phyloP scores from a whole-genome alignment of 371 early-diverging fungal species.

The Gilbertella persicaria region DNA sequence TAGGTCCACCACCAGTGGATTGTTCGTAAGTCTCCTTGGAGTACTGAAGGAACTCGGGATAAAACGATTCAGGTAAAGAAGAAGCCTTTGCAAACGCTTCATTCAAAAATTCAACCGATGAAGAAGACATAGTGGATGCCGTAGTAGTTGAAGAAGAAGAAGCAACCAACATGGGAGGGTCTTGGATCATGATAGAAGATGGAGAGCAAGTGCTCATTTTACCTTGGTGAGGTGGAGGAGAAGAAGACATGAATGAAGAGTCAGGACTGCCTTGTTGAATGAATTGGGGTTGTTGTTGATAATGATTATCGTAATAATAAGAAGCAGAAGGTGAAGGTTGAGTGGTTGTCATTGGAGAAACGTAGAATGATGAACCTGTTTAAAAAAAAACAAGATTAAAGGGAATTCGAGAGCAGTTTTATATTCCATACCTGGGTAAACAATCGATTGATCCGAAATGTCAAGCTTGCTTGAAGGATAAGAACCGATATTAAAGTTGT shows the following conservation, averaged over 20 bases:
- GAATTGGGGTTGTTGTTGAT: slow-evolving; percentile 18
- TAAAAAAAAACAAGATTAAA: neutral
- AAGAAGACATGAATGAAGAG: slow-evolving; percentile 24
- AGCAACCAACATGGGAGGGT: slow-evolving; percentile 45
- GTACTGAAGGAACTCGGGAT: slow-evolving; percentile 40
- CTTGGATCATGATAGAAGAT: slow-evolving; percentile 36
- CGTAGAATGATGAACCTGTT: slow-evolving; percentile 30
- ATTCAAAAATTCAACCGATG: slow-evolving; percentile 34
- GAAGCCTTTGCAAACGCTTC: slow-evolving; percentile 41
- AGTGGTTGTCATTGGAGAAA: slow-evolving; percentile 24
- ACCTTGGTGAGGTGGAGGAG: slow-evolving; percentile 12
- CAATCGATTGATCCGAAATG: slow-evolving; percentile 27
- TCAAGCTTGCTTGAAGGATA: slow-evolving; percentile 22
- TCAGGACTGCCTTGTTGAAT: slow-evolving; percentile 19
- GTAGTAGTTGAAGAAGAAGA: slow-evolving; percentile 43
- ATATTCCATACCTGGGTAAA: slow-evolving; percentile 24
- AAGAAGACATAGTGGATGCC: slow-evolving; percentile 35
- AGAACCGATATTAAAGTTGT: slow-evolving; percentile 15
- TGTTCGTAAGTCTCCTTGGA: slow-evolving; percentile 40
- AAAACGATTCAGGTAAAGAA: slow-evolving; percentile 39
- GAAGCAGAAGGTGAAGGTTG: slow-evolving; percentile 21
- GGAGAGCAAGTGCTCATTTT: slow-evolving; percentile 27
- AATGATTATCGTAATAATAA: slow-evolving; percentile 24
- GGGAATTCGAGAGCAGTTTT: neutral
- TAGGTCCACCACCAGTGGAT: slow-evolving; percentile 29